Conservation (phyloP, 257 asterid species). For the Plantago major region DNA sequence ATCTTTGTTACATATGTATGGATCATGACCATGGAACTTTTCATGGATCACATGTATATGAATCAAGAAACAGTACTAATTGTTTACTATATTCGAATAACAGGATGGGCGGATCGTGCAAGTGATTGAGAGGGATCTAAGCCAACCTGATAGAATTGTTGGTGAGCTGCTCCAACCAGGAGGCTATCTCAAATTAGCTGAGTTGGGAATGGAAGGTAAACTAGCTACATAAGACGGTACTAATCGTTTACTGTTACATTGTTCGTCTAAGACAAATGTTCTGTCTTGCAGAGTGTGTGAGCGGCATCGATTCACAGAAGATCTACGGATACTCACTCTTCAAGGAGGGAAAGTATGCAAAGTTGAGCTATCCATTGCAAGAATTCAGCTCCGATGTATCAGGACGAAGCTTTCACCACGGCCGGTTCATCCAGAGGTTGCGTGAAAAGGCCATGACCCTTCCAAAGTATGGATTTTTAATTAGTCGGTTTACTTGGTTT, state of each 20-base stretch:
- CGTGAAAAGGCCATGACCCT: conserved; percentile 44
- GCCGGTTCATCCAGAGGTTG: conserved; percentile 46
- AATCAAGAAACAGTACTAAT: too few relatives aligned
- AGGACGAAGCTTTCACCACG: conserved; percentile 52
- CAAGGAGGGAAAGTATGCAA: conserved; percentile 43
- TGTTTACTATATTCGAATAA: neutral
- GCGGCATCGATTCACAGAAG: conserved; percentile 43
- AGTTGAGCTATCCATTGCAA: conserved; percentile 39
- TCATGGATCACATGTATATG: too few relatives aligned
- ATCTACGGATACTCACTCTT: conserved; percentile 41
- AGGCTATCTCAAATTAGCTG: conserved; percentile 43
- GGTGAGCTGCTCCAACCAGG: conserved; percentile 59
- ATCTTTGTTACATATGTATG: too few relatives aligned
- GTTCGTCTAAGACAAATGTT: neutral
- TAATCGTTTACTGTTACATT: neutral
- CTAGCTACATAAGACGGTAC: neutral
- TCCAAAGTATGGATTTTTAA: conserved; percentile 32
- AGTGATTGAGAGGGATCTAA: conserved; percentile 48
- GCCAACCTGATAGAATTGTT: conserved; percentile 48
- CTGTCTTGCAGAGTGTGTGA: conserved; percentile 33
- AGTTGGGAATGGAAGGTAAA: conserved; percentile 49
- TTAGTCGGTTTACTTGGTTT: neutral
- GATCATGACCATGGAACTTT: too few relatives aligned
- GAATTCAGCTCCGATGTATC: conserved; percentile 38
- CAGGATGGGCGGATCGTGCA: conserved; percentile 48